Evolutionary conservation across 331 rosid genomes (phyloP), one percentile per base, ranked within the genome.

Genomic region (Arachis monticola): DNA sequence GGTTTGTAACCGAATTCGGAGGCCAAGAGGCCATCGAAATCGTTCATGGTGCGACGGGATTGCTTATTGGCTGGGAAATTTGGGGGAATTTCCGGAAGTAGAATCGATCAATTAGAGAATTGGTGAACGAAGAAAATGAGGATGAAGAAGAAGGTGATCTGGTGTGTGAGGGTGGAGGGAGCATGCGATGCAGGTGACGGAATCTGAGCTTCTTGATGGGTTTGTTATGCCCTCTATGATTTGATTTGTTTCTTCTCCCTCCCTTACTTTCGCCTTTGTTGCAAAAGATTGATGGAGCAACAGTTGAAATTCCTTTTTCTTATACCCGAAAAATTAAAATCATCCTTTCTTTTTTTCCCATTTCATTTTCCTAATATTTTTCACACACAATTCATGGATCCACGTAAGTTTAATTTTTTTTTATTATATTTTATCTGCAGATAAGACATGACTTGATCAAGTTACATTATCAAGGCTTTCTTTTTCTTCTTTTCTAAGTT

Each of bases 1-100:
- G 90, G 86, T 75, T 92, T 92, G 89, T 87, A 78, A 5, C 90
- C 93, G 68, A 56, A 92, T 80, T 92, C 96, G 77, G 93, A 56
- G 66, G 83, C 81, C 44, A 92, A 67, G 76, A 92, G 90, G 61
- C 91, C 93, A 80, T 90, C 90, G 80, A 89, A 86, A 81, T 92
- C 96, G 90, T 86, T 89, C 97, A 92, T 89, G 76, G 77, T 6
- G 38, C 22, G 71, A 38, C 17, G 83, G 51, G 69, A 72, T 53
- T 35, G 69, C 40, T 35, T 35, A 1, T 52, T 44, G 71, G 70
- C 50, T 56, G 0, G 67, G 11, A 35, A 65, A 2, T 3, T 42
- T 44, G 11, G 65, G 65, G 68, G 55, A 73, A 76, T 62, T 63
- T 7, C 22, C 22, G 10, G n/a, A 5, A 58, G 17, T 8, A 41